Percentiles rank a stretch among this genome's conserved stretches.
Conservation (phyloP, 1,284 basidiomycete species). For the Ganoderma boninense region DNA sequence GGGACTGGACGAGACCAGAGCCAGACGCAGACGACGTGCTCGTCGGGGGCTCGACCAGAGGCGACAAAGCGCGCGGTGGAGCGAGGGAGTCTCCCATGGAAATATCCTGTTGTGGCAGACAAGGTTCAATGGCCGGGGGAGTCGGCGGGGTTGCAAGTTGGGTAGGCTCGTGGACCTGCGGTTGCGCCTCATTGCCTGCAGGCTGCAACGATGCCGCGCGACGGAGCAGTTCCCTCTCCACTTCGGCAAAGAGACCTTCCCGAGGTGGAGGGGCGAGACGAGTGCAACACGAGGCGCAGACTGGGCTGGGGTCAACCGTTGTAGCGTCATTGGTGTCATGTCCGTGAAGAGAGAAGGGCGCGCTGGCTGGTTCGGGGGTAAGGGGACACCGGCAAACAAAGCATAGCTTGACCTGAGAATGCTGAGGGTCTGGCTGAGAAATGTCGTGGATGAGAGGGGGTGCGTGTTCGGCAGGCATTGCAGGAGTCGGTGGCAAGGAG, state of each 20-base stretch:
- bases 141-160: slow-evolving; percentile 28
- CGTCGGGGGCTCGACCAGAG: slow-evolving; percentile 14
- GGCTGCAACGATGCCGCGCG: slow-evolving; percentile 42
- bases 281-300: slow-evolving; percentile 47
- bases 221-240: slow-evolving; percentile 40
- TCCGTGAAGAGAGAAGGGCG: slow-evolving; percentile 39
- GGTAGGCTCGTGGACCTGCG: slow-evolving; percentile 32
- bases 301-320: slow-evolving; percentile 43
- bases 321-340: slow-evolving; percentile 36
- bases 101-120: slow-evolving; percentile 42
- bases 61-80: slow-evolving; percentile 20
- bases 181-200: slow-evolving; percentile 41
- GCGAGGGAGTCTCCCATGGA: slow-evolving; percentile 37
- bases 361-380: slow-evolving; percentile 41
- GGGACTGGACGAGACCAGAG: slow-evolving; percentile 3
- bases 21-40: slow-evolving; percentile 8
- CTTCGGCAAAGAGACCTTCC: slow-evolving; percentile 38
- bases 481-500: slow-evolving; percentile 24
- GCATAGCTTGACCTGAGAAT: slow-evolving; percentile 47
- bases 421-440: slow-evolving; percentile 38
- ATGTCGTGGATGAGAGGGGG: slow-evolving; percentile 34
- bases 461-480: slow-evolving; percentile 47
- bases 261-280: slow-evolving; percentile 34
- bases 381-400: slow-evolving; percentile 47
- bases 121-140: slow-evolving; percentile 33